Evolutionary conservation across 768 basidiomycete genomes (phyloP).

Genomic region (Tylopilus vinaceipallidus): DNA sequence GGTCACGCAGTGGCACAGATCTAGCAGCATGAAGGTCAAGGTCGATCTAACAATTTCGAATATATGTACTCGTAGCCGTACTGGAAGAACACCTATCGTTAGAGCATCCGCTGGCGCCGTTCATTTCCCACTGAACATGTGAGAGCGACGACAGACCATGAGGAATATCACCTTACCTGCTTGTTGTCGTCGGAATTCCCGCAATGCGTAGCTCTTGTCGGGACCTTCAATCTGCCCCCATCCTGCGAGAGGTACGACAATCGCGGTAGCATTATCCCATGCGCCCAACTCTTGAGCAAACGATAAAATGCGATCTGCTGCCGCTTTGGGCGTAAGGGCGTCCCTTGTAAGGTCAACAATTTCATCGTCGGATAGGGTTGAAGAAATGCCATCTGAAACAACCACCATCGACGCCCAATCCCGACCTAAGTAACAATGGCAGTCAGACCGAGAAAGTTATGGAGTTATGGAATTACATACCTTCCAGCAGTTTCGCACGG

Average conservation of each 20-base stretch:
- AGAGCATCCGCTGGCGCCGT: slow-evolving; percentile 63
- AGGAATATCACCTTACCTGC: slow-evolving; percentile 42
- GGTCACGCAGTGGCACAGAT: slow-evolving; percentile 88
- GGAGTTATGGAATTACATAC: slow-evolving; percentile 37
- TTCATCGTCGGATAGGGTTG: slow-evolving; percentile 89
- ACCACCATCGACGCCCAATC: slow-evolving; percentile 87
- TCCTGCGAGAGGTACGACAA: slow-evolving; percentile 89
- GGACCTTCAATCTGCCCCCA: slow-evolving; percentile 83
- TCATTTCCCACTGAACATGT: slow-evolving; percentile 54
- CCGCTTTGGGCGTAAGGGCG: slow-evolving; percentile 66
- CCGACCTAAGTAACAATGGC: slow-evolving; percentile 46
- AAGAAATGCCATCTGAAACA: slow-evolving; percentile 93
- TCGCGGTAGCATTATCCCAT: slow-evolving; percentile 88
- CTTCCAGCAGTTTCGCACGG: slow-evolving; percentile 68
- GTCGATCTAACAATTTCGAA: not conserved
- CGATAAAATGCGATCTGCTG: slow-evolving; percentile 78
- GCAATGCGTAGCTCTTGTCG: slow-evolving; percentile 77
- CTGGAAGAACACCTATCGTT: slow-evolving; percentile 8
- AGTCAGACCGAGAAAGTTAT: not conserved
- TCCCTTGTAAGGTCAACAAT: slow-evolving; percentile 85
- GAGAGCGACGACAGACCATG: slow-evolving; percentile 2
- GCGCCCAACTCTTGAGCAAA: slow-evolving; percentile 83
- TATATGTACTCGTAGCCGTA: slow-evolving; percentile 1
- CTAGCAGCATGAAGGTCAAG: slow-evolving; percentile 30
- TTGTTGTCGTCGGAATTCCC: slow-evolving; percentile 75